These are phyloP conservation scores for Adiantum capillusveneris DNA, from an alignment of 75 land plant genomes.

Conservation along the genomic window DNA sequence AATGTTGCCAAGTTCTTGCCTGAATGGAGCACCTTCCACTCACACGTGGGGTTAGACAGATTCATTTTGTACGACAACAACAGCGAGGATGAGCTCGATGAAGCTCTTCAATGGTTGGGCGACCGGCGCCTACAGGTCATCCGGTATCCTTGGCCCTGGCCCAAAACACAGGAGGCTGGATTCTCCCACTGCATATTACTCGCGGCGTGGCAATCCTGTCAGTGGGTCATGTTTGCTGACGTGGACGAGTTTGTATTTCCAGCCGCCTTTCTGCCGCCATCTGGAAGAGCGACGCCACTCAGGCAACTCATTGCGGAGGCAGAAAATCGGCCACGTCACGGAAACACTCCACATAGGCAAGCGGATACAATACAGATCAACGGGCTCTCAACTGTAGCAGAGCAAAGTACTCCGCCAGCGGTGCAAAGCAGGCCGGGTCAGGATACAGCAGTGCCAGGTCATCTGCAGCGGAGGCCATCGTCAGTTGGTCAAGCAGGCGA, in stretches of 20 bases:
- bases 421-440: too few species aligned
- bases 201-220: slow-evolving; percentile 27
- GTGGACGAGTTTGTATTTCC: slow-evolving; percentile 80
- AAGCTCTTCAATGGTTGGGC: slow-evolving; percentile 7
- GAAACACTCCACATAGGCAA: too few species aligned
- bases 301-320: not conserved
- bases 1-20: slow-evolving; percentile 62
- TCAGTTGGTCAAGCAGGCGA: too few species aligned
- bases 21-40: slow-evolving; percentile 82
- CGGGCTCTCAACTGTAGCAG: too few species aligned
- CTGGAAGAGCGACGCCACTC: not conserved
- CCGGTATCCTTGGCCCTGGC: slow-evolving; percentile 65
- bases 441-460: too few species aligned
- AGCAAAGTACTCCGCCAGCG: too few species aligned
- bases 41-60: slow-evolving; percentile 56
- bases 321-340: not conserved
- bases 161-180: slow-evolving; percentile 86
- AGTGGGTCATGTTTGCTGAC: slow-evolving; percentile 74
- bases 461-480: too few species aligned
- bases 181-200: slow-evolving; percentile 62
- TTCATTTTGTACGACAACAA: slow-evolving; percentile 80
- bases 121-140: not conserved
- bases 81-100: slow-evolving; percentile 57
- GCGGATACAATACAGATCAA: too few species aligned
- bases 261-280: slow-evolving; percentile 22